Evolutionary conservation across 768 basidiomycete species (phyloP).

Genomic region (Lactarius deliciosus): DNA sequence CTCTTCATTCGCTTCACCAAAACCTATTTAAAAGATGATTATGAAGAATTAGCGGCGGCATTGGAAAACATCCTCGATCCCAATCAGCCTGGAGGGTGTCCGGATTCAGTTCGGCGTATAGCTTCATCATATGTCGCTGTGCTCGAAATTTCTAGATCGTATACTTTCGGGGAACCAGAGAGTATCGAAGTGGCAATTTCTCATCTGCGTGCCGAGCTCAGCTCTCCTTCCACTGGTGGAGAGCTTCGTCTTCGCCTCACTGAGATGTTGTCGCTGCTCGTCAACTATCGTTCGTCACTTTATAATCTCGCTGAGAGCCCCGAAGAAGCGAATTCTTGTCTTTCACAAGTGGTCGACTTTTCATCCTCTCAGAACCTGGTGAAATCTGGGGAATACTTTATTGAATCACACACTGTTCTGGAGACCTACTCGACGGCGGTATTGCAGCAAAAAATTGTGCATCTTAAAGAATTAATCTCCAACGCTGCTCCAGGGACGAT

Average conservation of each 20-base stretch:
- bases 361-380: background rate
- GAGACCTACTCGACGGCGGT: background rate
- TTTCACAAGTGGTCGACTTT: background rate
- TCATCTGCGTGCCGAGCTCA: background rate
- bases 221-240: background rate
- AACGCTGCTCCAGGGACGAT: background rate
- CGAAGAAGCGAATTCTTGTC: background rate
- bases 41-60: background rate
- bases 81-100: background rate
- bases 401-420: background rate
- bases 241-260: too few relatives aligned
- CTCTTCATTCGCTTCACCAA: background rate
- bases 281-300: background rate
- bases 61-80: background rate
- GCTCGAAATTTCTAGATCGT: background rate
- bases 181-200: background rate
- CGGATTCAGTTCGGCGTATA: background rate
- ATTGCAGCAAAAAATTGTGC: constrained; percentile 1
- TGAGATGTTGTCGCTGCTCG: too few relatives aligned
- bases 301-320: background rate
- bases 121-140: too few relatives aligned
- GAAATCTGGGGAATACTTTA: too few relatives aligned
- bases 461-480: constrained; percentile 1
- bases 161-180: background rate
- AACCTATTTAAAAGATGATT: background rate